Evolutionary conservation across 495 filamentous ascomycete genomes (phyloP), one percentile per base, ranked within the genome.

Genomic region (Aspergillus kassunensis): DNA sequence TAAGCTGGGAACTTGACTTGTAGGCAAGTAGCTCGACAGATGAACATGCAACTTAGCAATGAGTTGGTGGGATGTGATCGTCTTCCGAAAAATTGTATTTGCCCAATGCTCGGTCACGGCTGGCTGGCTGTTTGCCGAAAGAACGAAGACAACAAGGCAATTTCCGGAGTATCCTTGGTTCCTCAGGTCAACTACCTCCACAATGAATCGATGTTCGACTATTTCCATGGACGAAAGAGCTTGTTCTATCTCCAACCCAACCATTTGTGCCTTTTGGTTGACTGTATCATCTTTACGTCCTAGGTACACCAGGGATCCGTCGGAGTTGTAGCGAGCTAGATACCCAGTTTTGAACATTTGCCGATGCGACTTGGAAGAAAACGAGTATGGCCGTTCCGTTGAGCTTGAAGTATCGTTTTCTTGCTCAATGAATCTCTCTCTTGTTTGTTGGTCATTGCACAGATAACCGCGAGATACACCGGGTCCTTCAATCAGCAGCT

Each of bases 401-500:
- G 20, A 15, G 3, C 23, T 20, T n/a, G 18, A 7, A 53, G 15
- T 15, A 2, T 23, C 30, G 20, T n/a, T 18, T 0, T 78, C 79
- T 20, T 73, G 58, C 20, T 72, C 58, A 36, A 85, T 76, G 47
- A 83, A 84, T 0, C 60, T 65, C 3, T 62, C 42, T 12, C 54
- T 59, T 0, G 71, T 79, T 45, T 64, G 65, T 11, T 64, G 66
- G 4, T 66, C 62, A 15, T 67, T 34, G 10, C 76, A 66, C 8
- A 85, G 61, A 51, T 85, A 85, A 0, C 73, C 72, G 0, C 66
- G 57, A 6, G 70, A 75, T 10, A 86, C 61, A 19, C 77, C 65
- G 0, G 81, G 77, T 0, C 83, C 83, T 66, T 85, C 82, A n/a
- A 88, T 68, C 3, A 80, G 56, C 16, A 87, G 57, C 59, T 88